A percentile compares a stretch with the other conserved stretches of the same genome.
phyloP scores from a whole-genome alignment of 192 early-diverging fungal genomes.

The Backusella tarrabulga region DNA sequence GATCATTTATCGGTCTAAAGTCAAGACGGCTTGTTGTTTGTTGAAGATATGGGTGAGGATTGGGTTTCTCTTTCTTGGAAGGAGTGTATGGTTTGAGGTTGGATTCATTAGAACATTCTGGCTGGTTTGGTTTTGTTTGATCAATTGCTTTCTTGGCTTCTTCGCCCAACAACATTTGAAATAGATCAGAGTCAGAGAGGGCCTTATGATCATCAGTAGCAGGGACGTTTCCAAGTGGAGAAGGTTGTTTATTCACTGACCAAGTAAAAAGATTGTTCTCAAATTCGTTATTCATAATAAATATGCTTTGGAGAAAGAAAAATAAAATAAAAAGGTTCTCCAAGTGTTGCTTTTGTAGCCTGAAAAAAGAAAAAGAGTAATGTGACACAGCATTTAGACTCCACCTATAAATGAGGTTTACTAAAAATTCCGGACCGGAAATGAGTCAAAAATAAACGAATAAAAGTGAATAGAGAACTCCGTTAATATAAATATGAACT shows the following conservation, averaged over 20 bases:
- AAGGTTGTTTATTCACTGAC: not conserved
- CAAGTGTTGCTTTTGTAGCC: not conserved
- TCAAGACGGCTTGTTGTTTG: constrained; percentile 3
- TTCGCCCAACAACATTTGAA: constrained; percentile 7
- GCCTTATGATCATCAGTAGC: not conserved
- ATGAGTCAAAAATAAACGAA: not conserved
- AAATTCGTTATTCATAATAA: constrained; percentile 9
- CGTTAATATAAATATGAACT: not conserved
- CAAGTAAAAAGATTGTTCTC: not conserved
- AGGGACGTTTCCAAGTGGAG: not conserved
- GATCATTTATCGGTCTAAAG: constrained; percentile 7
- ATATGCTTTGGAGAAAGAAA: not conserved
- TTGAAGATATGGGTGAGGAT: not conserved
- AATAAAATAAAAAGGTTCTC: not conserved
- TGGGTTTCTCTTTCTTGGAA: not conserved
- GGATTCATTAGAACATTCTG: not conserved
- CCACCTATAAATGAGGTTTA: not conserved
- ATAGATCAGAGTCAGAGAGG: constrained; percentile 2
- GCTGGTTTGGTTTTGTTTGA: not conserved
- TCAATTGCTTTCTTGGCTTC: not conserved
- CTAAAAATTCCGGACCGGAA: not conserved
- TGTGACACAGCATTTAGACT: not conserved
- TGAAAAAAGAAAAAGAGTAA: not conserved
- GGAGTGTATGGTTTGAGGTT: not conserved
- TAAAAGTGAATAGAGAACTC: not conserved